Evolutionary conservation across 129 eudicot species (phyloP).

Genomic region (Oenanthe sinensis): DNA sequence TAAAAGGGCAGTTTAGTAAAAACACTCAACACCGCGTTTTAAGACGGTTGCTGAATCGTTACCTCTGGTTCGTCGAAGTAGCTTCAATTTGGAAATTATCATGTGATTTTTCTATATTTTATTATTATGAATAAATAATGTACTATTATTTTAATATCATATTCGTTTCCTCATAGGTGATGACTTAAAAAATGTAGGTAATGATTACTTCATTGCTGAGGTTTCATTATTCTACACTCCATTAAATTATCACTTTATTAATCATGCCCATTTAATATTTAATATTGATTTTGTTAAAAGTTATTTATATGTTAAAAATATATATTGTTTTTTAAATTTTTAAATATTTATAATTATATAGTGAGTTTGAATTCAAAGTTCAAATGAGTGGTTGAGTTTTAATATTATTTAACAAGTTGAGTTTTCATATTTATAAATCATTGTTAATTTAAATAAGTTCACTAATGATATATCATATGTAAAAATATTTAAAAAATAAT

Average conservation of each 20-base stretch:
- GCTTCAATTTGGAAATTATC: not conserved
- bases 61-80: not conserved
- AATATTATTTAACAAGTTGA: too few relatives aligned
- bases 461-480: too few relatives aligned
- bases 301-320: too few relatives aligned
- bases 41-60: not conserved
- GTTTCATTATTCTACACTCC: not conserved
- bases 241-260: not conserved
- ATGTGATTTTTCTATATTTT: not conserved
- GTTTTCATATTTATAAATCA: too few relatives aligned
- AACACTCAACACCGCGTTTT: not conserved
- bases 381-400: too few relatives aligned
- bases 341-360: too few relatives aligned
- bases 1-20: not conserved
- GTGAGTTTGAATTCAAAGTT: too few relatives aligned
- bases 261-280: not conserved
- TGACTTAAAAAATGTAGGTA: not conserved
- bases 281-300: too few relatives aligned
- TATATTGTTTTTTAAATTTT: too few relatives aligned
- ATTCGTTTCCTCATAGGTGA: not conserved
- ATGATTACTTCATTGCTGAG: conserved; percentile 13
- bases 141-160: not conserved
- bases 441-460: too few relatives aligned
- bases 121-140: not conserved
- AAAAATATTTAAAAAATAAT: too few relatives aligned